phyloP scores from a whole-genome alignment of 805 yeast genomes.

The Candida ulmi region DNA sequence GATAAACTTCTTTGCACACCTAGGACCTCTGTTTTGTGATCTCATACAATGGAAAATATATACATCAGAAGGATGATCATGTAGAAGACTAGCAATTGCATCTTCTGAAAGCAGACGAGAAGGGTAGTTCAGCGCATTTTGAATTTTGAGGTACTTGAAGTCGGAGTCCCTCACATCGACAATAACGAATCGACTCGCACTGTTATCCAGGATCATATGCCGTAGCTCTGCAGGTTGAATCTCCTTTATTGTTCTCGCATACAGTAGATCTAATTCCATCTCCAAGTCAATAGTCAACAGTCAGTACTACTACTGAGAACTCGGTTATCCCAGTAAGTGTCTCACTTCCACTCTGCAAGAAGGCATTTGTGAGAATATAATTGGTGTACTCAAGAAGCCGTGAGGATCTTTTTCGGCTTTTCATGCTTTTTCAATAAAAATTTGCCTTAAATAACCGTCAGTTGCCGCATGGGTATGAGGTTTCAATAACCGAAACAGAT shows the following conservation, averaged over 20 bases:
- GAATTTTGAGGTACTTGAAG: constrained; percentile 9
- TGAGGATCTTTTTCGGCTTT: no score
- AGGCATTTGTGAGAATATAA: no score
- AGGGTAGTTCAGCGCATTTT: constrained; percentile 9
- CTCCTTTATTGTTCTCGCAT: background rate
- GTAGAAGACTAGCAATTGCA: constrained; percentile 2
- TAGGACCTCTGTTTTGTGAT: constrained; percentile 2
- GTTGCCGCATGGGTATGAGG: background rate
- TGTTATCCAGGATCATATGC: background rate
- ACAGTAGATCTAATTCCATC: no score
- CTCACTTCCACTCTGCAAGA: no score
- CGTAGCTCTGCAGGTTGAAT: background rate
- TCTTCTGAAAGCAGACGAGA: constrained; percentile 6
- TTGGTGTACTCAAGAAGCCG: no score
- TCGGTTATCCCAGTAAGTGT: no score
- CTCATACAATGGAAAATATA: constrained; percentile 15
- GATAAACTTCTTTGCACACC: constrained; percentile 5
- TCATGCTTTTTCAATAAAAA: no score
- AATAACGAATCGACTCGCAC: constrained; percentile 3
- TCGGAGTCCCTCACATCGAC: constrained; percentile 19
- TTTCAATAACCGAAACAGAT: constrained; percentile 4
- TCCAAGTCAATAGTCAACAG: no score
- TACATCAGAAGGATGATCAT: constrained; percentile 1
- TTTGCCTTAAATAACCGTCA: no score
- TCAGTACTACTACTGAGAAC: no score